These are phyloP conservation scores for Naumovozyma castellii DNA, from an alignment of 805 yeast species.

Conservation along the genomic window DNA sequence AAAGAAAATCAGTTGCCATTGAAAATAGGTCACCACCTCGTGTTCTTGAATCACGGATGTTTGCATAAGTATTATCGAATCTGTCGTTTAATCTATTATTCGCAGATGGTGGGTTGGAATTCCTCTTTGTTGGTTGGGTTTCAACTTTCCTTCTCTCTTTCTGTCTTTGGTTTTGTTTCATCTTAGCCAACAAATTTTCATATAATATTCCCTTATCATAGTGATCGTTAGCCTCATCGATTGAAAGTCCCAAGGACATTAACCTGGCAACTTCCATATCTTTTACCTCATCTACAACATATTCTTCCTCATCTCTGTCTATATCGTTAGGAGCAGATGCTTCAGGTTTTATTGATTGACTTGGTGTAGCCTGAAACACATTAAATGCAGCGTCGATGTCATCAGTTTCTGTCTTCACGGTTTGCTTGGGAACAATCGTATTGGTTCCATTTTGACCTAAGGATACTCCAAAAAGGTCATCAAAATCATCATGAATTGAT, in stretches of 20 bases:
- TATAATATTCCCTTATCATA: slow-evolving; percentile 21
- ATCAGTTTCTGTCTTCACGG: too few relatives aligned
- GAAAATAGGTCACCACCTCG: slow-evolving; percentile 11
- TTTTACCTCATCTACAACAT: slow-evolving; percentile 24
- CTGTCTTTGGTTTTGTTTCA: neutral
- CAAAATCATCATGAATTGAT: slow-evolving; percentile 14
- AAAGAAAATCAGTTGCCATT: slow-evolving; percentile 22
- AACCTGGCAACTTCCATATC: slow-evolving; percentile 30
- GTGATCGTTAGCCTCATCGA: slow-evolving; percentile 15
- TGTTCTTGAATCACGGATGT: slow-evolving; percentile 1
- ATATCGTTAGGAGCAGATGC: neutral
- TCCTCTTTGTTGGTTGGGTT: neutral
- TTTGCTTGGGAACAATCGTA: neutral
- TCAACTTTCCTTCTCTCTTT: neutral
- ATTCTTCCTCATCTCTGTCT: slow-evolving; percentile 4
- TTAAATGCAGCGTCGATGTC: slow-evolving; percentile 20
- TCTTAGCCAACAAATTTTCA: slow-evolving; percentile 11
- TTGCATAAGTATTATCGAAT: slow-evolving; percentile 3
- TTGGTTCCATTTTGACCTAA: neutral
- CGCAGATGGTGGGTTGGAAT: neutral
- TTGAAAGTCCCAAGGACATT: slow-evolving; percentile 25
- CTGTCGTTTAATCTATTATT: neutral
- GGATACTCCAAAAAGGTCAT: slow-evolving; percentile 13
- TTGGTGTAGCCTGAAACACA: slow-evolving; percentile 6
- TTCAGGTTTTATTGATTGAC: neutral